Evolutionary conservation across 2,329 filamentous ascomycete species (phyloP).

Genomic region (Colletotrichum liriopes): DNA sequence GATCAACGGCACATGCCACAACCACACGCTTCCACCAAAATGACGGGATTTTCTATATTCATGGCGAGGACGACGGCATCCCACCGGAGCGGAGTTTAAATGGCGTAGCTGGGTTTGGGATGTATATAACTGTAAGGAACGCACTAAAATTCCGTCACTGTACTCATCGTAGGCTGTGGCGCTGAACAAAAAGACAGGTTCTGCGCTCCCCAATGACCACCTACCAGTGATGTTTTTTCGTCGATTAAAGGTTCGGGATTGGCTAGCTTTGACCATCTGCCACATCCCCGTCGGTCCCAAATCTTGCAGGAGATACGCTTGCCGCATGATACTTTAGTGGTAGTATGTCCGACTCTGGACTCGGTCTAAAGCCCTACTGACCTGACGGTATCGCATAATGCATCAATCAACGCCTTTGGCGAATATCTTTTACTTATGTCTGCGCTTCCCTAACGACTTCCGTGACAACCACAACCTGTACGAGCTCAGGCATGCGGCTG

Average conservation of each 20-base stretch:
- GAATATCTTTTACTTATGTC: background rate
- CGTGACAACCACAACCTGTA: background rate
- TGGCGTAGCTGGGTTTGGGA: conserved; percentile 36
- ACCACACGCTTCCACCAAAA: conserved; percentile 3
- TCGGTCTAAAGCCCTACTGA: background rate
- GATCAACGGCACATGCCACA: conserved; percentile 3
- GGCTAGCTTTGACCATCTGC: background rate
- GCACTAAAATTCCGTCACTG: conserved; percentile 37
- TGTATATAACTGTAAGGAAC: conserved; percentile 43
- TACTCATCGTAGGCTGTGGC: conserved; percentile 35
- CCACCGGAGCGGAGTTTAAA: conserved; percentile 39
- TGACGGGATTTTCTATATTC: conserved; percentile 22
- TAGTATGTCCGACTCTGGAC: background rate
- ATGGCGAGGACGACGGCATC: conserved; percentile 25
- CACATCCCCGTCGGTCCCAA: background rate
- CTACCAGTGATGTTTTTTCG: background rate
- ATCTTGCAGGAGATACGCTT: background rate
- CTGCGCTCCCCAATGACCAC: conserved; percentile 1
- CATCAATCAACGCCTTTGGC: background rate
- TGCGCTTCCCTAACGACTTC: background rate
- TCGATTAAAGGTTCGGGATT: background rate
- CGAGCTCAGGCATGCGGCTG: background rate
- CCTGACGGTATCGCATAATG: background rate
- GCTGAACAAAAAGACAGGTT: conserved; percentile 38
- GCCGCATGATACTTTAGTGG: background rate